These are phyloP conservation scores for Penicillium corylophilum DNA, from an alignment of 2,329 filamentous ascomycete species.

Conservation along the genomic window DNA sequence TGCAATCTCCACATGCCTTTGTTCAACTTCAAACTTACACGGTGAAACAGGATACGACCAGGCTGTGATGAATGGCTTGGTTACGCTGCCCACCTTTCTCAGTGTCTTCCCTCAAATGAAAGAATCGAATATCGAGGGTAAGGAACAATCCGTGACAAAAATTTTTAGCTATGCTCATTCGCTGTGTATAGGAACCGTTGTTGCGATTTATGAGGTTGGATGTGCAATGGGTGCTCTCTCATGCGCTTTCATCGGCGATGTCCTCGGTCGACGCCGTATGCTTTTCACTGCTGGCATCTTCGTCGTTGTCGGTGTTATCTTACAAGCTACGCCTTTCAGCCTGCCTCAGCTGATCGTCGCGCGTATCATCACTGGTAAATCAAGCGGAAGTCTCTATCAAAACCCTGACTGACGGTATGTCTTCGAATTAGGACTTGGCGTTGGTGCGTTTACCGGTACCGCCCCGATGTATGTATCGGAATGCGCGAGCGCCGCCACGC, in stretches of 20 bases:
- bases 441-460: background rate
- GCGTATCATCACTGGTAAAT: conserved; percentile 11
- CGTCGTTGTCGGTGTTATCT: conserved; percentile 13
- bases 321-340: conserved; percentile 16
- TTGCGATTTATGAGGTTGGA: conserved; percentile 9
- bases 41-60: conserved; percentile 15
- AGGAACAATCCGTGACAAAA: background rate
- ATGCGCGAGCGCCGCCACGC: background rate
- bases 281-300: conserved; percentile 19
- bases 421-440: background rate
- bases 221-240: conserved; percentile 21
- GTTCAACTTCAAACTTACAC: background rate
- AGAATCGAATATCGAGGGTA: background rate
- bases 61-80: conserved; percentile 16
- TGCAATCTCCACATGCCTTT: background rate
- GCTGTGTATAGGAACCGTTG: background rate
- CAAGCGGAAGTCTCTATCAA: background rate
- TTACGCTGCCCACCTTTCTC: conserved; percentile 11
- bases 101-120: conserved; percentile 4
- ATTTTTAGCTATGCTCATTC: background rate
- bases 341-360: conserved; percentile 11
- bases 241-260: conserved; percentile 15
- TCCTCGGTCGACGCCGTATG: conserved; percentile 18
- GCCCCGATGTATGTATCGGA: background rate
- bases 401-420: background rate